Evolutionary conservation across 345 rosid genomes (phyloP).

Genomic region (Conringia planisiliqua): DNA sequence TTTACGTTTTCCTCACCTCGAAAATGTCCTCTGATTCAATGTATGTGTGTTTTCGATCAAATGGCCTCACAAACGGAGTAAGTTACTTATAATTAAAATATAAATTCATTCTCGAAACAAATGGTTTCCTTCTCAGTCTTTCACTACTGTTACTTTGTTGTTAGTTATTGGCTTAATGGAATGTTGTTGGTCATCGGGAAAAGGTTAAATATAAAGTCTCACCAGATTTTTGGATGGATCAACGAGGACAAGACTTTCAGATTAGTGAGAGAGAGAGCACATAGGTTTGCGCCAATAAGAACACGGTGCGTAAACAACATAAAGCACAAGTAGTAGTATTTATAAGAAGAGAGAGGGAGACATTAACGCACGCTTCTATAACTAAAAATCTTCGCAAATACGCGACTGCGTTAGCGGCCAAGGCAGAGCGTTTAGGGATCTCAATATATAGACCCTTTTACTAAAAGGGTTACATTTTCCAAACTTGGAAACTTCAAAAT

Average conservation of each 20-base stretch:
- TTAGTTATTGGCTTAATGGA: background rate
- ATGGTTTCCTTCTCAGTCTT: background rate
- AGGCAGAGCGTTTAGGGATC: background rate
- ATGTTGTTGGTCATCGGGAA: conserved; percentile 25
- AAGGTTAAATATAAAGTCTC: conserved; percentile 5
- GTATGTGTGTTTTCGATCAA: background rate
- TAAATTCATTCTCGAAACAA: conserved; percentile 9
- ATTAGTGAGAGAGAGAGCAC: background rate
- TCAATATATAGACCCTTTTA: background rate
- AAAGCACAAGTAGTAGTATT: background rate
- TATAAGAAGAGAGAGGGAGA: background rate
- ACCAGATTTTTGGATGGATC: background rate
- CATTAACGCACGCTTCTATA: conserved; percentile 7
- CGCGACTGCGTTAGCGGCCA: conserved; percentile 1
- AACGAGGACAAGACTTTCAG: conserved; percentile 1
- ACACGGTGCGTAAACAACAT: background rate
- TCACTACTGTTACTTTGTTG: background rate
- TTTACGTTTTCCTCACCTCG: background rate
- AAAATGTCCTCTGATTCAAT: conserved; percentile 8
- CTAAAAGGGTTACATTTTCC: background rate
- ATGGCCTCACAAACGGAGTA: no score
- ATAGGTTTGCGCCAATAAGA: conserved; percentile 2
- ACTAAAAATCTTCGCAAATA: background rate
- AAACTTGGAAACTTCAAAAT: background rate
- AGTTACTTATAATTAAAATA: no score